These are phyloP conservation scores for Pouteria campechiana DNA, from an alignment of 179 eudicot genomes.

Conservation along the genomic window DNA sequence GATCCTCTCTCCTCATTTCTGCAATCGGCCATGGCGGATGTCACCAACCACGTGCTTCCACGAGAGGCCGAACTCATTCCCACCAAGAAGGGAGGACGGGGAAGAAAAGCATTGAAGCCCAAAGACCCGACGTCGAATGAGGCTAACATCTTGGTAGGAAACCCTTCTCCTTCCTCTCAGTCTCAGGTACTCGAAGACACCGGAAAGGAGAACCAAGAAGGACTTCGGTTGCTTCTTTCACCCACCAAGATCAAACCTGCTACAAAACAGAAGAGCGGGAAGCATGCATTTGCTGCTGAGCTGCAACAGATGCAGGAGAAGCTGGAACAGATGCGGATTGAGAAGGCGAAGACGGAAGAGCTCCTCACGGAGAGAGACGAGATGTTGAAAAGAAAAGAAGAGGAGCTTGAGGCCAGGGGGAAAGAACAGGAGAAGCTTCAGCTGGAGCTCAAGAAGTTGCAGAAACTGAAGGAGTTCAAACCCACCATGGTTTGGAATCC, in stretches of 20 bases:
- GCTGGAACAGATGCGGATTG: constrained; percentile 65
- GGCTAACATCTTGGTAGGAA: constrained; percentile 41
- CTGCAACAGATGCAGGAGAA: constrained; percentile 72
- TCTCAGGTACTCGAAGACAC: constrained; percentile 9
- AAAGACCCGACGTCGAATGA: constrained; percentile 45
- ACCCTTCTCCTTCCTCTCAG: constrained; percentile 6
- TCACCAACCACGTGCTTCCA: constrained; percentile 17
- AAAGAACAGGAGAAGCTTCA: constrained; percentile 52
- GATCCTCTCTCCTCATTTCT: neutral
- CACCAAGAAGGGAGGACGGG: constrained; percentile 41
- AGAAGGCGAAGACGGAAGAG: constrained; percentile 73
- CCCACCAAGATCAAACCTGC: constrained; percentile 26
- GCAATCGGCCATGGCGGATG: constrained; percentile 30
- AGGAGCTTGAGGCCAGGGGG: constrained; percentile 30
- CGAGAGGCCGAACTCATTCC: constrained; percentile 14
- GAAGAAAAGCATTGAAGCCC: constrained; percentile 50
- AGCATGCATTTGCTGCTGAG: constrained; percentile 39
- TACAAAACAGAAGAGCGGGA: constrained; percentile 11
- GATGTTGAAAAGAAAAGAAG: constrained; percentile 51
- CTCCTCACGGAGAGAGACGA: constrained; percentile 68
- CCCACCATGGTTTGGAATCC: constrained; percentile 51
- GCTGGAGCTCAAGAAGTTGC: constrained; percentile 69
- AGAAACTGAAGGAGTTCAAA: constrained; percentile 83
- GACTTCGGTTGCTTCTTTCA: constrained; percentile 29
- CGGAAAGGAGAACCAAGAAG: constrained; percentile 55